These are phyloP conservation scores for Rhynchospora tenuis DNA, from an alignment of 176 grass and related monocot species.

Conservation along the genomic window DNA sequence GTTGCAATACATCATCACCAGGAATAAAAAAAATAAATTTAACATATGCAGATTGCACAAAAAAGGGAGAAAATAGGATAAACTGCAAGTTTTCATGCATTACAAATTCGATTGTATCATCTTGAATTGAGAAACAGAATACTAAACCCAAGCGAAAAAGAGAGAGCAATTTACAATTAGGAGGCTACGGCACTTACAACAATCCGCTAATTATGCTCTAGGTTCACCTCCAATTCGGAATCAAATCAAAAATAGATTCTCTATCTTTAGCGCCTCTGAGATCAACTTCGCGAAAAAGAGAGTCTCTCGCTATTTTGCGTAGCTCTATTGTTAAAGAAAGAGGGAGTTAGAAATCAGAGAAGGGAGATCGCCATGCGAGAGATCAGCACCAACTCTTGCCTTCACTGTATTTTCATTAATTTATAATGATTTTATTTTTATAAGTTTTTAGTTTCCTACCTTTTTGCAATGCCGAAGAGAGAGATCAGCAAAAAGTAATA, in stretches of 20 bases:
- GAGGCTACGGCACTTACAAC: neutral
- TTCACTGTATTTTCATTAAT: too few species aligned
- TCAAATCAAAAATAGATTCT: neutral
- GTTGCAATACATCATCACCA: neutral
- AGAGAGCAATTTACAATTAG: neutral
- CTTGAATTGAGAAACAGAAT: neutral
- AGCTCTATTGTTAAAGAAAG: neutral
- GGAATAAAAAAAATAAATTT: neutral
- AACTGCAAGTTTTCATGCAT: neutral
- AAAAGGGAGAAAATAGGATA: neutral
- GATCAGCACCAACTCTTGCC: neutral
- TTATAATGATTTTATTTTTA: too few species aligned
- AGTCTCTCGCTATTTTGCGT: neutral
- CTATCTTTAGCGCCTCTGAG: slow-evolving; percentile 6
- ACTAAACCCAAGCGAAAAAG: neutral
- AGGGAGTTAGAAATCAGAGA: neutral
- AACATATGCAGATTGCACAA: neutral
- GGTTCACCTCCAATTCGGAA: neutral
- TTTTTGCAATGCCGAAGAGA: neutral
- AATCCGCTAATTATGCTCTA: neutral
- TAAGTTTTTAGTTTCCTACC: neutral
- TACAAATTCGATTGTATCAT: neutral
- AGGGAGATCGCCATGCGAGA: neutral
- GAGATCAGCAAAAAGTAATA: neutral
- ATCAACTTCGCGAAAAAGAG: neutral